A percentile compares a stretch with the other conserved stretches of the same genome.
Conservation (phyloP, 768 basidiomycete species). For the Kwoniella mangroviensis region DNA sequence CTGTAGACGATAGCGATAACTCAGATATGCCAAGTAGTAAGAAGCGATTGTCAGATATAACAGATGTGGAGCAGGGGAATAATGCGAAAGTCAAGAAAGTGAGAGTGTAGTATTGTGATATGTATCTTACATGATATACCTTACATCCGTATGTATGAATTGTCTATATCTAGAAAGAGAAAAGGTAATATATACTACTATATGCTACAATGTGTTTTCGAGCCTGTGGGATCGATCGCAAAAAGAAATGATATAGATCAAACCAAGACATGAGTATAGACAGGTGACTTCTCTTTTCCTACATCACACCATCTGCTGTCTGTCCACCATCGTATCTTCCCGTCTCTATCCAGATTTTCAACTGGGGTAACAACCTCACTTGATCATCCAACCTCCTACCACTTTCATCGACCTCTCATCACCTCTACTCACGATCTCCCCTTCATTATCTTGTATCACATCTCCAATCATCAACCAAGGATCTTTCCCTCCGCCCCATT, state of each 20-base stretch:
- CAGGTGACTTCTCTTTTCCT: no score
- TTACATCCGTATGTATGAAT: constrained; percentile 11
- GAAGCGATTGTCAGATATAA: not conserved
- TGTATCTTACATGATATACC: constrained; percentile 1
- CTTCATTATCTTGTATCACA: constrained; percentile 64
- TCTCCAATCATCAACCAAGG: constrained; percentile 90
- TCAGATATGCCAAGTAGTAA: not conserved
- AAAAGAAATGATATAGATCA: no score
- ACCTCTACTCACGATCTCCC: constrained; percentile 65
- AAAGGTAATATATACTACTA: constrained; percentile 13
- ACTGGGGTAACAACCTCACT: constrained; percentile 8
- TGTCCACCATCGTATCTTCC: no score
- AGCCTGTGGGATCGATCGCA: no score
- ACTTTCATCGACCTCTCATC: constrained; percentile 83
- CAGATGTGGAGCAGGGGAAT: not conserved
- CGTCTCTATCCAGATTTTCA: no score
- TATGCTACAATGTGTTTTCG: not conserved
- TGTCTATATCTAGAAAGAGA: not conserved
- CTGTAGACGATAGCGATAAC: not conserved
- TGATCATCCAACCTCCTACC: constrained; percentile 76
- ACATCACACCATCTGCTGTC: not conserved
- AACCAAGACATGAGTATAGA: no score
- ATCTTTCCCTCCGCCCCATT: constrained; percentile 84
- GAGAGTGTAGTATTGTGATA: not conserved
- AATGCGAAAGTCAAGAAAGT: not conserved